A percentile compares a stretch with the other conserved stretches of the same genome.
Evolutionary conservation across 768 basidiomycete genomes (phyloP).

Genomic region (Chalciporus piperatus): DNA sequence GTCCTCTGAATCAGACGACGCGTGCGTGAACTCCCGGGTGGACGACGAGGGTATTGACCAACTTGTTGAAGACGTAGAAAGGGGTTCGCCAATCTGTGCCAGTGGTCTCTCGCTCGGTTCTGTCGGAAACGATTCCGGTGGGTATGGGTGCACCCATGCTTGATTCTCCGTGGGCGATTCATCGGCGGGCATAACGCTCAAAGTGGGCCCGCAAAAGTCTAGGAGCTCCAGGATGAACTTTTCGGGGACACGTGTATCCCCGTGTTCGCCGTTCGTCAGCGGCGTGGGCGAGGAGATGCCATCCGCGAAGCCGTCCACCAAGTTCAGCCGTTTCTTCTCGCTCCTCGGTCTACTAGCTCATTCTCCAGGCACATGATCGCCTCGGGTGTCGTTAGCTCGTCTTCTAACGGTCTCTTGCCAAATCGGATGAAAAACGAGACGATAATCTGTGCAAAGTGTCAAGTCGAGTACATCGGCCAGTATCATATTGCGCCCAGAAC

Average conservation of each 20-base stretch:
- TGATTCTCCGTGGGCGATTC: conserved; percentile 28
- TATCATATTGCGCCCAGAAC: conserved; percentile 90
- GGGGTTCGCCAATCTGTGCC: conserved; percentile 27
- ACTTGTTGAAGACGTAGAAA: conserved; percentile 10
- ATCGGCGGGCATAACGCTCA: conserved; percentile 28
- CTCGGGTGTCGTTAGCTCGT: conserved; percentile 77
- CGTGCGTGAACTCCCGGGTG: conserved; percentile 34
- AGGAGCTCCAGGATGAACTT: conserved; percentile 50
- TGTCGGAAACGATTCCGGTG: conserved; percentile 33
- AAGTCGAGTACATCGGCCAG: conserved; percentile 93
- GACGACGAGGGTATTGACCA: conserved; percentile 9
- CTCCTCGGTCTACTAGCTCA: conserved; percentile 69
- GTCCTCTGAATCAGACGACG: conserved; percentile 48
- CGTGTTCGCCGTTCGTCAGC: conserved; percentile 37
- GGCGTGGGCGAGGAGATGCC: conserved; percentile 57
- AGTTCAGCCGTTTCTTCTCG: conserved; percentile 67
- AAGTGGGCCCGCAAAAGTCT: conserved; percentile 59
- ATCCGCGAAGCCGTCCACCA: conserved; percentile 41
- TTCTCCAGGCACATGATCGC: conserved; percentile 81
- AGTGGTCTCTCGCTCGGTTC: conserved; percentile 50
- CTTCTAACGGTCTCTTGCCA: conserved; percentile 60
- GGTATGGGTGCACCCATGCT: background rate
- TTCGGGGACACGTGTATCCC: too few species aligned
- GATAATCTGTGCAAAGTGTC: conserved; percentile 77
- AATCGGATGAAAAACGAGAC: conserved; percentile 76